Conservation (phyloP, 441 rosid genomes). For the Brassica balearica region DNA sequence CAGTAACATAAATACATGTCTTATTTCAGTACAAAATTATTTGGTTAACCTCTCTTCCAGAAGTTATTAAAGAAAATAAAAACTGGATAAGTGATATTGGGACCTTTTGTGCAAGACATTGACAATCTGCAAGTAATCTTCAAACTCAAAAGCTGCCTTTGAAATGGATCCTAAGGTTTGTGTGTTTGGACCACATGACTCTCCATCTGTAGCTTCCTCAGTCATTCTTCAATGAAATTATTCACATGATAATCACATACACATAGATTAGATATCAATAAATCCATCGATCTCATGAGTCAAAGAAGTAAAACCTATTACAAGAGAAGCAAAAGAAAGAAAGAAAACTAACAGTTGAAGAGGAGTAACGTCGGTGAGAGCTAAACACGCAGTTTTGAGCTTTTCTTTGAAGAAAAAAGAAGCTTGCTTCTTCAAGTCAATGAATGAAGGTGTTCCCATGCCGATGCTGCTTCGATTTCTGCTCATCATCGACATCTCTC, state of each 20-base stretch:
- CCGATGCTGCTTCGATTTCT: constrained; percentile 47
- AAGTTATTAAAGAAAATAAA: background rate
- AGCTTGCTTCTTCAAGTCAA: constrained; percentile 82
- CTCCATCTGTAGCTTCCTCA: constrained; percentile 85
- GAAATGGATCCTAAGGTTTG: constrained; percentile 75
- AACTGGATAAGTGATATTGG: background rate
- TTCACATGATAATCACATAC: background rate
- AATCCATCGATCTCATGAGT: background rate
- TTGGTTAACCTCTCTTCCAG: background rate
- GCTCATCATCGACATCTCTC: constrained; percentile 58
- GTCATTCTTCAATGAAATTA: constrained; percentile 59
- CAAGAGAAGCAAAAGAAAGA: background rate
- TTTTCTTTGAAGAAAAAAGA: constrained; percentile 92
- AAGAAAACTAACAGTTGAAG: constrained; percentile 64
- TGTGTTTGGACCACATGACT: constrained; percentile 69
- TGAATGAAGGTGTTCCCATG: constrained; percentile 66
- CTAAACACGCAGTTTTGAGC: constrained; percentile 87
- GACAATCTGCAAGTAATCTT: constrained; percentile 83
- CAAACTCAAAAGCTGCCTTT: constrained; percentile 90
- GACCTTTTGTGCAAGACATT: constrained; percentile 85
- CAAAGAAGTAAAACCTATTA: background rate
- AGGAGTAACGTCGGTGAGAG: constrained; percentile 89
- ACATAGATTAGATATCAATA: background rate
- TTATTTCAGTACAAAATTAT: background rate
- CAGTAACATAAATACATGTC: background rate